Evolutionary conservation across 306 rosid genomes (phyloP), one percentile per base, ranked within the genome.

Genomic region (Cicer judaicum): DNA sequence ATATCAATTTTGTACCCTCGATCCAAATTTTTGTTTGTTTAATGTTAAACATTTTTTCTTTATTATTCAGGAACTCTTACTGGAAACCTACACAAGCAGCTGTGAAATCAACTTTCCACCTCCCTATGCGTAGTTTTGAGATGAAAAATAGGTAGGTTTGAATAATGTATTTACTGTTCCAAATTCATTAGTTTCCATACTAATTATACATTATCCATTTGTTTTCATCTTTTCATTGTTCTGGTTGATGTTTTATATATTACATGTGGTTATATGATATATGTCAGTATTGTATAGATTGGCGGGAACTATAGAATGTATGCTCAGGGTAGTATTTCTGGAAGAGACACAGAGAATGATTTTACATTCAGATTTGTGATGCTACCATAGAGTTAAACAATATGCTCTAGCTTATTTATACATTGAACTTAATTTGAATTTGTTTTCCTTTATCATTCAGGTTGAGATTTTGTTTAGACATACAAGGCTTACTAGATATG

Each of bases 121-220:
- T 94, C 46, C 99, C 99, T 13, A 94, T 90, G 99, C 99, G 99
- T 15, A 94, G 97, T 64, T 88, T 82, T 7, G 98, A 94, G 83
- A 61, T 86, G 52, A 92, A 94, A 77, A 88, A 94, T 77, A 86
- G 95, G 98, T 88, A 64, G 72, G 72, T 24, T 78, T 79, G 60
- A 63, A 63, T 59, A 46, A 43, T 44, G 50, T 52, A 72, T 39
- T 29, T 77, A 15, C 53, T 80, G 38, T 52, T 36, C 66, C 64
- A 78, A 48, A 38, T 40, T n/a, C 42, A 19, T 67, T 69, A 6
- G 11, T 50, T 81, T 41, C 64, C 14, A 38, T 64, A 36, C 29
- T 55, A 13, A 64, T 63, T 71, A n/a, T 60, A 10, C 64, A n/a
- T 66, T 15, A 3, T 50, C 54, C 34, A 54, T 47, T 12, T 79